Conservation (phyloP, 768 basidiomycete genomes). For the Calocybe gangraenosa region DNA sequence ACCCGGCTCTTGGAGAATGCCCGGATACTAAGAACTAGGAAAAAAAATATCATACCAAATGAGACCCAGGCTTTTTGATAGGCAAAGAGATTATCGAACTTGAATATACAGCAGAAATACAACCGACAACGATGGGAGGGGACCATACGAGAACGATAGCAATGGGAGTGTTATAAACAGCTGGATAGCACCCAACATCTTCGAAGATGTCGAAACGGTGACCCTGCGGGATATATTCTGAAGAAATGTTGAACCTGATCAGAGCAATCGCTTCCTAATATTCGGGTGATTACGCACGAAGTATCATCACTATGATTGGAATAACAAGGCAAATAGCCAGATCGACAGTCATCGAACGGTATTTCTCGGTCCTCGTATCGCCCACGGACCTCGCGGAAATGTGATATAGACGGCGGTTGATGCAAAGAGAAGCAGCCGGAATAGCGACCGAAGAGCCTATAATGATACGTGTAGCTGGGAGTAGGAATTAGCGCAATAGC, state of each 20-base stretch:
- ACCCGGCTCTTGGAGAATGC: slow-evolving; percentile 30
- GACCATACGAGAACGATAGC: slow-evolving; percentile 29
- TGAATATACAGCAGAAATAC: slow-evolving; percentile 34
- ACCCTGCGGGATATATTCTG: slow-evolving; percentile 45
- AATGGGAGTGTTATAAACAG: slow-evolving; percentile 29
- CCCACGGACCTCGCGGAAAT: background rate
- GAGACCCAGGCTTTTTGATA: background rate
- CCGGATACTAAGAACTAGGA: slow-evolving; percentile 25
- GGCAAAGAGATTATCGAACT: slow-evolving; percentile 23
- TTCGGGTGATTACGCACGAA: slow-evolving; percentile 30
- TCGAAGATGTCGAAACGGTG: slow-evolving; percentile 45
- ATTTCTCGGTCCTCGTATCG: slow-evolving; percentile 3
- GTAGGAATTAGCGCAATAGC: background rate
- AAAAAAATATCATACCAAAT: background rate
- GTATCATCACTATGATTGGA: slow-evolving; percentile 40
- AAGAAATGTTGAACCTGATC: no score
- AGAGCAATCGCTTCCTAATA: background rate
- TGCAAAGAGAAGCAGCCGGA: slow-evolving; percentile 6
- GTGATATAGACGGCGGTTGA: slow-evolving; percentile 7
- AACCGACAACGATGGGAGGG: slow-evolving; percentile 38
- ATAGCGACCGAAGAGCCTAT: background rate
- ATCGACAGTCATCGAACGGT: slow-evolving; percentile 35
- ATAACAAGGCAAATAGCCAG: slow-evolving; percentile 39
- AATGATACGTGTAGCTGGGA: slow-evolving; percentile 5
- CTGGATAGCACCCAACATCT: slow-evolving; percentile 42